Percentiles rank a stretch among this genome's conserved stretches.
Evolutionary conservation across 73 alveolate genomes (phyloP).

Genomic region (Paramecium tetraurelia): DNA sequence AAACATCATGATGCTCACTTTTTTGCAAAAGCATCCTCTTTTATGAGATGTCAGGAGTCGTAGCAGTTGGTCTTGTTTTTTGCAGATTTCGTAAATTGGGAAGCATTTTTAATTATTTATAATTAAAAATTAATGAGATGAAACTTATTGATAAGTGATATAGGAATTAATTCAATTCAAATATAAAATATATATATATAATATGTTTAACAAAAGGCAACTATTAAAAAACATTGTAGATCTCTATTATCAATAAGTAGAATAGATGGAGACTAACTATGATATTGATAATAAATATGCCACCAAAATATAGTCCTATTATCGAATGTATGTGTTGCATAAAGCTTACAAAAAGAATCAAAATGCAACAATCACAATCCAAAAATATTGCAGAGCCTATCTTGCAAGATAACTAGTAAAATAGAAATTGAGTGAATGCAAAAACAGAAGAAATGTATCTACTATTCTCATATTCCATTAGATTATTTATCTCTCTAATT

Average conservation of each 20-base stretch:
- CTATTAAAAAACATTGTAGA: not conserved
- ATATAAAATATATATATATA: not conserved
- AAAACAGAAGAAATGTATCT: not conserved
- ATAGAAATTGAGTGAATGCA: not conserved
- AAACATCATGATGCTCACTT: not conserved
- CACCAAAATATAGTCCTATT: conserved; percentile 37
- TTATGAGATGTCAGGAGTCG: not conserved
- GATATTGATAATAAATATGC: conserved; percentile 45
- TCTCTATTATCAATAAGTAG: conserved; percentile 38
- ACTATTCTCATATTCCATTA: not conserved
- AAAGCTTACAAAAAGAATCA: conserved; percentile 25
- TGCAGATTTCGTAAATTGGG: not conserved
- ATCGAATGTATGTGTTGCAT: conserved; percentile 54
- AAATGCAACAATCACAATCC: conserved; percentile 52
- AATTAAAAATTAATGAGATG: not conserved
- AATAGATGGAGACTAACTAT: conserved; percentile 44
- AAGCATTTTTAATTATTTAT: not conserved
- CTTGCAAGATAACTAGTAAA: conserved; percentile 29
- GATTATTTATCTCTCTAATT: not conserved
- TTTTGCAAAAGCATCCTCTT: not conserved
- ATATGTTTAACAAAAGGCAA: not conserved
- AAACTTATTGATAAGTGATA: not conserved
- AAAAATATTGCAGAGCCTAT: conserved; percentile 61
- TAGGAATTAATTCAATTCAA: not conserved
- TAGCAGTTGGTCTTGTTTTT: not conserved